Evolutionary conservation across 2,329 filamentous ascomycete genomes (phyloP), one percentile per base, ranked within the genome.

Genomic region (Arachnopeziza araneosa): DNA sequence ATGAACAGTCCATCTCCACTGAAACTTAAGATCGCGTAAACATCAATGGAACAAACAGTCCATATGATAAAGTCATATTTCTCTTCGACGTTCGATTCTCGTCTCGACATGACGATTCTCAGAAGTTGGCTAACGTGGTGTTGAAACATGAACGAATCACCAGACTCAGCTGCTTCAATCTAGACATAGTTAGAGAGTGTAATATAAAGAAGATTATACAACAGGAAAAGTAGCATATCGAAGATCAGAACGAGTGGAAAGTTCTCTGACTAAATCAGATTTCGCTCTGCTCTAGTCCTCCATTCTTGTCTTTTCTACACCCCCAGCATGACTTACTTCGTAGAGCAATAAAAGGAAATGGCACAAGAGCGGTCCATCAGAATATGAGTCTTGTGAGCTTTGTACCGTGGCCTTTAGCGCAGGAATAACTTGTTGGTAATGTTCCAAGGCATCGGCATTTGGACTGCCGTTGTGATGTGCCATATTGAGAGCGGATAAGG

Each of bases 1-100:
- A 80, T 72, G 67, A 83, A 81, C 17, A 78, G 76, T 54, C 81
- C 80, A 0, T 70, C 75, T 2, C 81, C 80, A 50, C 76, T 77
- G 14, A 79, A 80, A 57, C 80, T 79, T 53, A 85, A 68, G 32
- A 82, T 75, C 17, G 80, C 80, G 63, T 83, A 79, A n/a, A 82
- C 72, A 64, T 85, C 83, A 52, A 85, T 77, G 58, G 76, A 76
- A 65, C 78, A 79, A 48, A 83, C 76, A 70, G 76, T 78, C 80
- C 81, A 83, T 19, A 83, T 69, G 5, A 84, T 74, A 63, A 80
- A 81, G 1, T 78, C 77, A 60, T 78, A 79, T 26, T 74, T 73
- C 62, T 82, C 80, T 2, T 69, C 71, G 10, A 73, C 73, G 59
- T 76, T 72, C n/a, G 75, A 70, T n/a, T 77, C 71, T 24, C 72